Base-by-base conservation (phyloP, 192 early-diverging fungal species). In the Dissophora ornata region DNA sequence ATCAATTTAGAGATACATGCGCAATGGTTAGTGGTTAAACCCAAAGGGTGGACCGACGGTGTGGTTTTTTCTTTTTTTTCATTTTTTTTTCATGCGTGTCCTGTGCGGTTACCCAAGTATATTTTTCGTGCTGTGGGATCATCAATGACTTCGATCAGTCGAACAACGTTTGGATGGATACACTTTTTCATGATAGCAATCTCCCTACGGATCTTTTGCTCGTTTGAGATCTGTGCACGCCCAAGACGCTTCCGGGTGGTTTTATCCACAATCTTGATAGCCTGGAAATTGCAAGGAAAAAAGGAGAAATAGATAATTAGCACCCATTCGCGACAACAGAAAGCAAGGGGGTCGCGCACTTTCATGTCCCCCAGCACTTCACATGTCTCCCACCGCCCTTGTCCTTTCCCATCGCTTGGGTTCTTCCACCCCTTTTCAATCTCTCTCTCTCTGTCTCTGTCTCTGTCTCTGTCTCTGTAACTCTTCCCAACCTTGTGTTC, bases 111-210 rank as follows among this genome's bases (percentile, higher is more conserved):
- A 91, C 89, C 90, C 34, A 99, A 80, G 81, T 97, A 99, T 40
- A 99, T 96, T 59, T 97, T 97, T 19, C 92, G 87, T 33, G 90
- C 89, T 30, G 81, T 84, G 2, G 95, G 95, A 77, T 97, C 95
- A 82, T 99, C 97, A 59, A 99, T 97, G 41, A 99, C 95, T 78
- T 97, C 97, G 45, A 85, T 83, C 55, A 99, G 80, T 16, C 86
- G 83, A 21, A 99, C 95, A 18, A 99, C 90, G 77, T 99, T 89
- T 9, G 95, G 95, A 57, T 99, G 97, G 24, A 84, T 80, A 74
- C 94, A 95, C 77, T 97, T 97, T 83, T 97, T 97, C 57, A 99
- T 83, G 42, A 99, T 98, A 9, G 95, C 95, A 60, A 99, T 95
- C 77, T 99, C 97, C 42, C 92, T 85, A 71, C 93, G 91, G 66